These are phyloP conservation scores for Calonectria pauciramosa DNA, from an alignment of 2,329 filamentous ascomycete genomes.

Conservation along the genomic window DNA sequence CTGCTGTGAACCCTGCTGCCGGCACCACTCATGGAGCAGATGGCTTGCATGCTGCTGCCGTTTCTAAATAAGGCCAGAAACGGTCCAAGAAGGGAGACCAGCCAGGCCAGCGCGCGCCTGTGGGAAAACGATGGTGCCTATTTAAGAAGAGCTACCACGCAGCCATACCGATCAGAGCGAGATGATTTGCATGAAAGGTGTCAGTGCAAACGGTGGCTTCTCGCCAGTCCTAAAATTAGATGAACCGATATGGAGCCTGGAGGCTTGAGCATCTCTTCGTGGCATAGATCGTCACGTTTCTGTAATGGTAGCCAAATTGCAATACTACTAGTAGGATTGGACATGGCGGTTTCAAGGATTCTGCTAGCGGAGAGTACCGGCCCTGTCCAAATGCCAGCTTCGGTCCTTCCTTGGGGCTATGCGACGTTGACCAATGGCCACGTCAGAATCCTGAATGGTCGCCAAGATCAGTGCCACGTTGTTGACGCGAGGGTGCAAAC, in stretches of 20 bases:
- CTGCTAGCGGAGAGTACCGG: neutral
- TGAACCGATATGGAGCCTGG: neutral
- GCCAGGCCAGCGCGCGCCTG: neutral
- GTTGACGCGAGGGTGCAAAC: neutral
- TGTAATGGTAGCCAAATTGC: neutral
- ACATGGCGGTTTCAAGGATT: neutral
- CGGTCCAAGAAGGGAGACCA: neutral
- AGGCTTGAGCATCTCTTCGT: neutral
- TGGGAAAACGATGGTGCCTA: neutral
- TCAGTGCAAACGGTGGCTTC: neutral
- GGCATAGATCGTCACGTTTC: neutral
- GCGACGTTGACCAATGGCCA: neutral
- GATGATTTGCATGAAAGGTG: neutral
- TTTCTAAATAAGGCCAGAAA: neutral
- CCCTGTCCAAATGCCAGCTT: neutral
- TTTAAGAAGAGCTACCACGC: neutral
- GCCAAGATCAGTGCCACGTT: conserved; percentile 18
- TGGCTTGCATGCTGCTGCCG: neutral
- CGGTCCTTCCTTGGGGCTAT: neutral
- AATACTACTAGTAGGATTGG: neutral
- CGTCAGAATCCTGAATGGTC: conserved; percentile 11
- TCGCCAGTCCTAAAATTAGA: conserved; percentile 2
- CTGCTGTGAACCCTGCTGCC: neutral
- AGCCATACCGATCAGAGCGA: neutral
- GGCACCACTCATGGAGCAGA: neutral